These are phyloP conservation scores for Aspergillus steynii DNA, from an alignment of 495 filamentous ascomycete genomes.

Conservation along the genomic window DNA sequence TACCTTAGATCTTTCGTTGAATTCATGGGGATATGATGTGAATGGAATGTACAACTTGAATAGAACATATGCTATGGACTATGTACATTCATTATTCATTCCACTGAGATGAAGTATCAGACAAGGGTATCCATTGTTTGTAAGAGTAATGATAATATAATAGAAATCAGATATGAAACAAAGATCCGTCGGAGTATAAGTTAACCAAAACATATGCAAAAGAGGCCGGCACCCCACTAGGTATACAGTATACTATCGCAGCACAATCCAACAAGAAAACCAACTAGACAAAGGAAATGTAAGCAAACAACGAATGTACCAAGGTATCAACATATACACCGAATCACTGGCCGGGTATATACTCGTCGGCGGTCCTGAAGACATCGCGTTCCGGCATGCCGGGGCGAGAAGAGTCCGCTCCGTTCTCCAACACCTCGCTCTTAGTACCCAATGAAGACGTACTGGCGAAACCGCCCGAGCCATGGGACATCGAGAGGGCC, in stretches of 20 bases:
- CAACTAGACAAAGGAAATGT: neutral
- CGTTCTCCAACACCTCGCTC: constrained; percentile 8
- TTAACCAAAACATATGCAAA: neutral
- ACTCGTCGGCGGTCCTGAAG: constrained; percentile 8
- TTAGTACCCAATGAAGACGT: neutral
- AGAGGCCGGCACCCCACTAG: neutral
- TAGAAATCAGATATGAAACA: neutral
- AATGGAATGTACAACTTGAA: too few species aligned
- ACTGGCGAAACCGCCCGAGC: constrained; percentile 7
- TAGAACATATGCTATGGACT: too few species aligned
- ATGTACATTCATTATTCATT: too few species aligned
- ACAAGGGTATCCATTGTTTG: neutral
- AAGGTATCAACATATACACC: neutral
- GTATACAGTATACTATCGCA: neutral
- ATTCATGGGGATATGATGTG: too few species aligned
- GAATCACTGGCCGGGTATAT: neutral
- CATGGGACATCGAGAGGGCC: constrained; percentile 25
- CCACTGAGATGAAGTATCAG: neutral
- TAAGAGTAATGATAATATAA: neutral
- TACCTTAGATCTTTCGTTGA: too few species aligned
- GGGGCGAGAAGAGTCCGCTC: constrained; percentile 22
- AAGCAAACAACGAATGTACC: neutral
- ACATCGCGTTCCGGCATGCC: constrained; percentile 31
- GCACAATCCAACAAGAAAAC: neutral
- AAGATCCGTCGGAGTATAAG: neutral